These are phyloP conservation scores for Leccinum fallax DNA, from an alignment of 1,284 basidiomycete species.

Conservation along the genomic window DNA sequence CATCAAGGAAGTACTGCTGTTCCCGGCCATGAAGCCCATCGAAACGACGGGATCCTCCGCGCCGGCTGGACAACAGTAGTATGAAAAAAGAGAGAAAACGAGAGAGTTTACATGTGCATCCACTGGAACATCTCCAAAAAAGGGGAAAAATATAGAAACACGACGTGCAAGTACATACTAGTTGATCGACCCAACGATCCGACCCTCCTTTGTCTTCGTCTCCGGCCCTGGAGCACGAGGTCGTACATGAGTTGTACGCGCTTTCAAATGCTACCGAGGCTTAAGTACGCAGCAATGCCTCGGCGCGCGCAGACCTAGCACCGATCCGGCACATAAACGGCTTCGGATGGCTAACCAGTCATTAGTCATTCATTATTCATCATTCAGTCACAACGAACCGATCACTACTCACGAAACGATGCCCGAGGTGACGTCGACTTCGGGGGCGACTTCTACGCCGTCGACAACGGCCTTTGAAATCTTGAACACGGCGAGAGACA, in stretches of 20 bases:
- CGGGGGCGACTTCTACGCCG: slow-evolving; percentile 24
- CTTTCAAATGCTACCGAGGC: not conserved
- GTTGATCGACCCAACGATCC: not conserved
- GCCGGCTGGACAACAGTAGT: slow-evolving; percentile 22
- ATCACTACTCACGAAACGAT: slow-evolving; percentile 12
- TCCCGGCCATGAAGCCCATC: slow-evolving; percentile 90
- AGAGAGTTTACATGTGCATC: not conserved
- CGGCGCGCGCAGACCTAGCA: slow-evolving; percentile 11
- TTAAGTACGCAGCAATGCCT: slow-evolving; percentile 12
- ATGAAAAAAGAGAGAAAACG: not conserved
- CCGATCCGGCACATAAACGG: slow-evolving; percentile 22
- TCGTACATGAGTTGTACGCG: not conserved
- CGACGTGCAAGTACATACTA: not conserved
- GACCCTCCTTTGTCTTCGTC: not conserved
- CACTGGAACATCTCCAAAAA: not conserved
- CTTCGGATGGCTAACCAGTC: slow-evolving; percentile 13
- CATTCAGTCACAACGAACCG: not conserved
- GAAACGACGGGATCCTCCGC: slow-evolving; percentile 45
- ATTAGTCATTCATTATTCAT: not conserved
- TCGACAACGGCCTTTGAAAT: slow-evolving; percentile 18
- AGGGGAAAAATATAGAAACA: not conserved
- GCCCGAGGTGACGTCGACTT: slow-evolving; percentile 5
- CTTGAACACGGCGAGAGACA: slow-evolving; percentile 20
- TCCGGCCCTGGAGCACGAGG: not conserved
- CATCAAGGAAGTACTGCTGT: slow-evolving; percentile 88